Base-by-base conservation (phyloP, 208 protist species). In the Leishmania guyanensis region DNA sequence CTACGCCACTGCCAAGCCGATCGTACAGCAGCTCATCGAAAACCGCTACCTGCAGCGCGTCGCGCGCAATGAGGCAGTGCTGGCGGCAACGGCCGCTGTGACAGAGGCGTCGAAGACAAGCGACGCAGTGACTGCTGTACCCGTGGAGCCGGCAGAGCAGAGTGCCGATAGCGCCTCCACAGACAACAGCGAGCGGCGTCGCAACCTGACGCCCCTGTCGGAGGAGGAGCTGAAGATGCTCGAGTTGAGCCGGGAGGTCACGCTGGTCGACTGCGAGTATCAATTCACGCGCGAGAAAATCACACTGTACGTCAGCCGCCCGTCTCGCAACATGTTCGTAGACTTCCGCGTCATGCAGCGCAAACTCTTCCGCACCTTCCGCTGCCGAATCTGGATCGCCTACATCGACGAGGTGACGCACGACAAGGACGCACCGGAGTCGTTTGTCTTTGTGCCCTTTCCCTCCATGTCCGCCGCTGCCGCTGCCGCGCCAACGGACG, bases 321-420 rank as follows among this genome's bases (percentile, higher is more conserved):
- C 89, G 2, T 85, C 83, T 17, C 79, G 80, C 6, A 83, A 85
- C 51, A 82, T 89, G 29, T 94, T 94, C 60, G 86, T 93, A 4
- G 89, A 94, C 77, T 96, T 96, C 58, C 87, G 90, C n/a, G 80
- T 88, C 51, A 90, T 96, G 90, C 90, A 94, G 82, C 87, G 92
- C 54, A 89, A 89, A 80, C 86, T 96, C 17, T 90, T 88, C 85
- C 89, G 90, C 50, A 75, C 84, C 48, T 91, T 93, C 39, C 88
- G 89, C 70, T 94, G 90, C 79, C 90, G 90, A 74, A 96, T 96
- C 68, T 96, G 92, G 90, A 85, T 94, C 17, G 86, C 88, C 54
- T 93, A 95, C 89, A 86, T 92, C 81, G 90, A 95, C 74, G 92
- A 95, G 75, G 78, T 93, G 46, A 74, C 81, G 51, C 77, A 83